Evolutionary conservation across 345 rosid genomes (phyloP).

Genomic region (Lagerstroemia speciosa): DNA sequence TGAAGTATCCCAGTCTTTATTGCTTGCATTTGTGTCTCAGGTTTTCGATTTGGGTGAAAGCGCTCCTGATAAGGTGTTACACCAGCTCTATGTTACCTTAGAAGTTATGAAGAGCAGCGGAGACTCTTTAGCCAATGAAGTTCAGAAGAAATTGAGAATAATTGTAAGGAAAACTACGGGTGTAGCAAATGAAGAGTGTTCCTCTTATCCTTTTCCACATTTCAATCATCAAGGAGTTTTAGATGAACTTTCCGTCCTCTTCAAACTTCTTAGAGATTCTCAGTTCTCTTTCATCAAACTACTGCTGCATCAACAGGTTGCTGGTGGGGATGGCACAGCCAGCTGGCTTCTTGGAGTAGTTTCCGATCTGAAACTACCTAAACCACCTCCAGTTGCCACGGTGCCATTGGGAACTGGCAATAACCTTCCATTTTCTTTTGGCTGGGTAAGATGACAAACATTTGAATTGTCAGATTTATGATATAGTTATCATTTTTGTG

Average conservation of each 20-base stretch:
- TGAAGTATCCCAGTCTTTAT: background rate
- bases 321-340: conserved; percentile 77
- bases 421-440: conserved; percentile 69
- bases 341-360: conserved; percentile 73
- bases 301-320: conserved; percentile 35
- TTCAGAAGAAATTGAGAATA: conserved; percentile 43
- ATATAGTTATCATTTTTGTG: background rate
- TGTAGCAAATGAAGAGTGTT: background rate
- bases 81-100: conserved; percentile 35
- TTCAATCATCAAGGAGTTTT: no score
- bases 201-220: no score
- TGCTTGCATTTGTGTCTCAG: conserved; percentile 16
- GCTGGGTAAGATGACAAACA: conserved; percentile 40
- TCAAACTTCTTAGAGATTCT: background rate
- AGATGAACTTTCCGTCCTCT: background rate
- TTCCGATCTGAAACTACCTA: conserved; percentile 61
- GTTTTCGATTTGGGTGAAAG: conserved; percentile 49
- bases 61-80: conserved; percentile 45
- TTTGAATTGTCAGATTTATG: background rate
- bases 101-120: conserved; percentile 31
- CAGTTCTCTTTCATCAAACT: background rate
- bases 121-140: conserved; percentile 41
- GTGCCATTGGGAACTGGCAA: conserved; percentile 75
- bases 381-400: conserved; percentile 57
- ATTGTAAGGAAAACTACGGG: conserved; percentile 38